These are phyloP conservation scores for Afroboletus lepidellus DNA, from an alignment of 1,284 basidiomycete species.

Conservation along the genomic window DNA sequence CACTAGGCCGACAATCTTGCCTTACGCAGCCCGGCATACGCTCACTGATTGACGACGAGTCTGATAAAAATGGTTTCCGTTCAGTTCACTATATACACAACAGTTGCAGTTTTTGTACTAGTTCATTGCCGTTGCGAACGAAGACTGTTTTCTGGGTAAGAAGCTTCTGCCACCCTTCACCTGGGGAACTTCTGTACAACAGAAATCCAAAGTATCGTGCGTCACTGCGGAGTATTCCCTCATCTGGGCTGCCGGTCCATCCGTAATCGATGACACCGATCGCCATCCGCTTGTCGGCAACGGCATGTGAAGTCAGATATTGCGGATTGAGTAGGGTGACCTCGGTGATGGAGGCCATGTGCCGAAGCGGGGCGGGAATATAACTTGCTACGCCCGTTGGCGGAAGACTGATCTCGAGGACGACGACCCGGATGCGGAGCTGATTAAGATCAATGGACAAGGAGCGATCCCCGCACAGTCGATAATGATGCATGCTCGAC, in stretches of 20 bases:
- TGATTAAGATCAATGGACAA: constrained; percentile 3
- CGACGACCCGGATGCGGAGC: constrained; percentile 13
- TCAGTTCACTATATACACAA: constrained; percentile 1
- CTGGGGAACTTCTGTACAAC: constrained; percentile 1
- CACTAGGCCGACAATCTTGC: too few species aligned
- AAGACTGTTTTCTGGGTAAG: constrained; percentile 19
- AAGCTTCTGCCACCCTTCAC: constrained; percentile 13
- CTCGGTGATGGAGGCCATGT: constrained; percentile 4
- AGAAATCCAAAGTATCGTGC: constrained; percentile 20
- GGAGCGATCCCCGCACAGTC: constrained; percentile 22
- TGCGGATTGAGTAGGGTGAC: background rate
- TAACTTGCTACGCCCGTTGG: background rate
- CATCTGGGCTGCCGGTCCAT: constrained; percentile 13
- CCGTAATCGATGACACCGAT: constrained; percentile 23
- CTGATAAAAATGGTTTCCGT: too few species aligned
- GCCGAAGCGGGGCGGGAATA: background rate
- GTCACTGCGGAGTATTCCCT: constrained; percentile 7
- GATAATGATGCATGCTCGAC: constrained; percentile 13
- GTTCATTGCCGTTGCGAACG: constrained; percentile 3
- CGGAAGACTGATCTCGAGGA: constrained; percentile 14
- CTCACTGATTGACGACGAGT: too few species aligned
- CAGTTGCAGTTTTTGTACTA: constrained; percentile 4
- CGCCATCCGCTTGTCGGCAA: constrained; percentile 7
- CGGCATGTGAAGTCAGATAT: background rate
- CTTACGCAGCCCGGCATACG: too few species aligned